phyloP scores from a whole-genome alignment of 305 asterid species.

The Lippia alba region DNA sequence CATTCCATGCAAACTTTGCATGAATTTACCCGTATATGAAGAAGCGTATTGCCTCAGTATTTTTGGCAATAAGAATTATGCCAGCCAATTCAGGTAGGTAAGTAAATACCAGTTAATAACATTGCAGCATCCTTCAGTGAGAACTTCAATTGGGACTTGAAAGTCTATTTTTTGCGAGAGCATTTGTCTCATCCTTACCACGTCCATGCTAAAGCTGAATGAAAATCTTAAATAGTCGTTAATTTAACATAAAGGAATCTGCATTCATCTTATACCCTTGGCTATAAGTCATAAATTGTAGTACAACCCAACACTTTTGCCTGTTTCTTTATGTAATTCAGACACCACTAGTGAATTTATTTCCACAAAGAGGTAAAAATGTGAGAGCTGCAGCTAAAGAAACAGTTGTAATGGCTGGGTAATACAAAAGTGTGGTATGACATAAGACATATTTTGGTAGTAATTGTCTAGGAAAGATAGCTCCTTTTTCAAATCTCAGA shows the following conservation, averaged over 20 bases:
- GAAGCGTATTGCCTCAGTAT: background rate
- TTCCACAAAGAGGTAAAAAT: constrained; percentile 4
- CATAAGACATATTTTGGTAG: background rate
- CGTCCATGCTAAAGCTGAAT: constrained; percentile 14
- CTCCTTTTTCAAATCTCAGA: background rate
- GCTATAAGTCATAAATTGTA: background rate
- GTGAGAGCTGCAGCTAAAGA: constrained; percentile 12
- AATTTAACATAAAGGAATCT: background rate
- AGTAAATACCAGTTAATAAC: background rate
- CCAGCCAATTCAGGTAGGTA: constrained; percentile 3
- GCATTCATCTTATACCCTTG: background rate
- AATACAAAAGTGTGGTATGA: constrained; percentile 1
- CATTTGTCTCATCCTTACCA: background rate
- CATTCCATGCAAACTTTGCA: background rate
- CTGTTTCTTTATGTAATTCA: background rate
- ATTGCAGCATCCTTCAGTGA: background rate
- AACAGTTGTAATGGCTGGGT: background rate
- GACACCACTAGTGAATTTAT: background rate
- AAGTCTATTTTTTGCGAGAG: background rate
- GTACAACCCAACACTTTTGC: constrained; percentile 9
- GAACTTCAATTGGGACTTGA: background rate
- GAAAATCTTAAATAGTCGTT: background rate
- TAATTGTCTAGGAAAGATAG: constrained; percentile 19
- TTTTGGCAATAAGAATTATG: constrained; percentile 11
- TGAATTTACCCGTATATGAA: constrained; percentile 3